Percentiles rank a stretch among this genome's conserved stretches.
Evolutionary conservation across 495 filamentous ascomycete species (phyloP).

Genomic region (Aspergillus haitiensis): DNA sequence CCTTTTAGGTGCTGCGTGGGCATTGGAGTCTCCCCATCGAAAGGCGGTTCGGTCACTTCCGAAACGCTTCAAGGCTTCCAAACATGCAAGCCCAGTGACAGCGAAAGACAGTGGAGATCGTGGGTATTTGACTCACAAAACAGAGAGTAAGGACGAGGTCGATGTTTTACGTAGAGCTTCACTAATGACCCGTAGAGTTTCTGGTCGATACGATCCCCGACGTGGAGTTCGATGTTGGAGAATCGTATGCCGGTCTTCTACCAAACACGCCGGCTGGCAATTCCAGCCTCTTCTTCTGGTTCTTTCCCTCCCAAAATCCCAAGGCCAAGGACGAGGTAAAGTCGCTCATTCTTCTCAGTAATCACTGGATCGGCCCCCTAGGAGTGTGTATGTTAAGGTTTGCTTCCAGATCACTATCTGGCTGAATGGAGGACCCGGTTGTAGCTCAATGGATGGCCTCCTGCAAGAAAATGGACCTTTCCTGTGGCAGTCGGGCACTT

Average conservation of each 20-base stretch:
- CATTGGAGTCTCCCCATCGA: not conserved
- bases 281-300: slow-evolving; percentile 75
- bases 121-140: not conserved
- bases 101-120: not conserved
- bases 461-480: slow-evolving; percentile 79
- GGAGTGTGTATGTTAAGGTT: not conserved
- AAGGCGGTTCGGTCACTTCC: not conserved
- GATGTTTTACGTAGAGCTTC: not conserved
- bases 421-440: slow-evolving; percentile 72
- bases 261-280: slow-evolving; percentile 59
- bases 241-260: slow-evolving; percentile 73
- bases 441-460: slow-evolving; percentile 66
- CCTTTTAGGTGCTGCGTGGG: not conserved
- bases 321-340: slow-evolving; percentile 59
- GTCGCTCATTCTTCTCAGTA: slow-evolving; percentile 21
- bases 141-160: not conserved
- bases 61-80: not conserved
- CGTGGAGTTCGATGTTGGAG: slow-evolving; percentile 73
- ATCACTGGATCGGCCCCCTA: too few relatives aligned
- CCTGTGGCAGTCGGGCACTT: slow-evolving; percentile 69
- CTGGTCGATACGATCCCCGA: slow-evolving; percentile 72
- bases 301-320: slow-evolving; percentile 63
- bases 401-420: slow-evolving; percentile 60
- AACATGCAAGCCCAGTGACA: not conserved
- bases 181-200: slow-evolving; percentile 49